A percentile compares a stretch with the other conserved stretches of the same genome.
Conservation (phyloP, 805 yeast genomes). For the Candida stauntonica region DNA sequence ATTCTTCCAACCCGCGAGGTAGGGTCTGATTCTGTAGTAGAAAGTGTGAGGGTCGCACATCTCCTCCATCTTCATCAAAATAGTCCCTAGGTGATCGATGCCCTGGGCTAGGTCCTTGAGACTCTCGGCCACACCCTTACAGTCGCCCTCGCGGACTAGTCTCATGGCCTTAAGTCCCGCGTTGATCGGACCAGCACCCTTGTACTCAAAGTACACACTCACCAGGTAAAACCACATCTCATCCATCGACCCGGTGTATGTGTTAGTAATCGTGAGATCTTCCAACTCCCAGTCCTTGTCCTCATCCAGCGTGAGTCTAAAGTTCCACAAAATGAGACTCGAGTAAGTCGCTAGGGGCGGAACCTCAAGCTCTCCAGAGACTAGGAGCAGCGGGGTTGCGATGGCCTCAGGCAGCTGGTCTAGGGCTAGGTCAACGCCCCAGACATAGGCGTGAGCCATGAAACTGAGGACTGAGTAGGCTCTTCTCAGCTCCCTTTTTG, state of each 20-base stretch:
- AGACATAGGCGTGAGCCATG: conserved; percentile 81
- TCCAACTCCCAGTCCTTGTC: conserved; percentile 45
- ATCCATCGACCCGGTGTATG: conserved; percentile 87
- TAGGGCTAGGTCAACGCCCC: conserved; percentile 67
- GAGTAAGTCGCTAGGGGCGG: conserved; percentile 91
- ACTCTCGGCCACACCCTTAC: conserved; percentile 35
- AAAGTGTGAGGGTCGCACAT: conserved; percentile 94
- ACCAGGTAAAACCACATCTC: conserved; percentile 93
- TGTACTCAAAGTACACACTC: conserved; percentile 78
- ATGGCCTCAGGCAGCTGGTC: conserved; percentile 63
- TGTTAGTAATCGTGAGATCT: conserved; percentile 70
- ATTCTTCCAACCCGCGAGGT: conserved; percentile 89
- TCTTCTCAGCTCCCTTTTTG: conserved; percentile 58
- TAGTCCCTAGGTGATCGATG: conserved; percentile 68
- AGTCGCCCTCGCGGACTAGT: conserved; percentile 45
- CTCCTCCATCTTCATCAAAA: conserved; percentile 80
- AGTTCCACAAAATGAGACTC: conserved; percentile 86
- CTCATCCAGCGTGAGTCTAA: conserved; percentile 46
- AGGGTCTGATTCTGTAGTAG: conserved; percentile 83
- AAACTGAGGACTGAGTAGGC: conserved; percentile 80
- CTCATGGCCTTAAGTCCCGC: conserved; percentile 65
- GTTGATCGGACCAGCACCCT: conserved; percentile 68
- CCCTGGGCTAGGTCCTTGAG: conserved; percentile 68
- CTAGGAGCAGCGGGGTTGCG: conserved; percentile 64
- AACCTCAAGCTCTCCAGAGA: conserved; percentile 56